Conservation (phyloP, 1,139 yeast genomes). For the Saccharomyces hybrid region DNA sequence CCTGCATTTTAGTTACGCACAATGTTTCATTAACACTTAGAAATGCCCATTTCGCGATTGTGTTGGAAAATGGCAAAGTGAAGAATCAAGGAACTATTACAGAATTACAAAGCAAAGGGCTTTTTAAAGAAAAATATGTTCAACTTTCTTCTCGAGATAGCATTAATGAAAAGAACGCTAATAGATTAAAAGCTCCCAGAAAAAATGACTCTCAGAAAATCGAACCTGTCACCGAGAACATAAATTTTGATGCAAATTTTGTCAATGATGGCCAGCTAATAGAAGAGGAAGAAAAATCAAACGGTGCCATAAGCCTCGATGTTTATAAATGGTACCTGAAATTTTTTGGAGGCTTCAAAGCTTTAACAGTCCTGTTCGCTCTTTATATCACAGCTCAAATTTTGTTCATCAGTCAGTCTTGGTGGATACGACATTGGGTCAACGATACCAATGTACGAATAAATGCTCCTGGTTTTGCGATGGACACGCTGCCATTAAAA, state of each 20-base stretch:
- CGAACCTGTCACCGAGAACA: not conserved
- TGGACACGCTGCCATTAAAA: not conserved
- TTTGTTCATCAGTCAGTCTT: conserved; percentile 52
- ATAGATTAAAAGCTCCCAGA: not conserved
- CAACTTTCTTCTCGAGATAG: not conserved
- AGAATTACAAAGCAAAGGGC: conserved; percentile 42
- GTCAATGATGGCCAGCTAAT: conserved; percentile 42
- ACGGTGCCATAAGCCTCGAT: conserved; percentile 61
- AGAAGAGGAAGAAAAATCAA: conserved; percentile 69
- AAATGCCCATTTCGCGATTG: conserved; percentile 63
- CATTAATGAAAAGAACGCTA: not conserved
- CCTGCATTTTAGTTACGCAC: conserved; percentile 80
- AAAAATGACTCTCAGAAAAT: not conserved
- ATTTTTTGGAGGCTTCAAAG: conserved; percentile 49
- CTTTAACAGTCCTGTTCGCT: conserved; percentile 40
- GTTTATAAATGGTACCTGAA: conserved; percentile 58
- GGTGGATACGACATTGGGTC: conserved; percentile 71
- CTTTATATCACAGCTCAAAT: conserved; percentile 45
- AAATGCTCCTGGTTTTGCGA: not conserved
- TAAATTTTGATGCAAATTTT: not conserved
- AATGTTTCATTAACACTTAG: conserved; percentile 79
- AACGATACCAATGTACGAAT: not conserved
- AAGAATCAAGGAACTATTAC: conserved; percentile 60
- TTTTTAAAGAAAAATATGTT: conserved; percentile 14
- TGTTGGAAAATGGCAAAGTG: conserved; percentile 72